A percentile compares a stretch with the other conserved stretches of the same genome.
phyloP scores from a whole-genome alignment of 2,329 filamentous ascomycete genomes.

The Aspergillus tanneri region DNA sequence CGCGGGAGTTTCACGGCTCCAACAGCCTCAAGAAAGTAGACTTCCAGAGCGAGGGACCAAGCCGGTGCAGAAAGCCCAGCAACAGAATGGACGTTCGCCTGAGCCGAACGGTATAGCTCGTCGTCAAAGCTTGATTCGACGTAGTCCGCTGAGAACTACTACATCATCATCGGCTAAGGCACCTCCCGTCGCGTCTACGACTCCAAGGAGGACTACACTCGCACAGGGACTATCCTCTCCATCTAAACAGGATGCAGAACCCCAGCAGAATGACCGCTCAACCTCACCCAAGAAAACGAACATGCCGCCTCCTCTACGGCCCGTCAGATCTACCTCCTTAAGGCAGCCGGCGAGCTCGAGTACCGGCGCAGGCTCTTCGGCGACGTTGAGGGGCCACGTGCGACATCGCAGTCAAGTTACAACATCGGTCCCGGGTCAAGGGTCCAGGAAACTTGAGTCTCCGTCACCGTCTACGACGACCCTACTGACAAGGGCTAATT shows the following conservation, averaged over 20 bases:
- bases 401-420: conserved; percentile 40
- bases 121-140: conserved; percentile 33
- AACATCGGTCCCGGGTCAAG: conserved; percentile 12
- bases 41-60: conserved; percentile 18
- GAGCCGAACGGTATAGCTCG: conserved; percentile 18
- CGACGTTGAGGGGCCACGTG: conserved; percentile 28
- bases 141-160: conserved; percentile 23
- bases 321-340: conserved; percentile 38
- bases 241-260: conserved; percentile 9
- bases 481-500: conserved; percentile 30
- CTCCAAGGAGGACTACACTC: conserved; percentile 21
- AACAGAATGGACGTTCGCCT: conserved; percentile 6
- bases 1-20: conserved; percentile 19
- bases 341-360: conserved; percentile 32
- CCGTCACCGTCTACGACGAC: conserved; percentile 18
- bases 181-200: conserved; percentile 17
- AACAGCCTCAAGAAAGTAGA: conserved; percentile 19
- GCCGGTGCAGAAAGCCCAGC: conserved; percentile 14
- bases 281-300: conserved; percentile 32
- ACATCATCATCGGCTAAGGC: conserved; percentile 16
- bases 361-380: conserved; percentile 6
- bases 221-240: conserved; percentile 24
- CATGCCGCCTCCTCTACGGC: conserved; percentile 36
- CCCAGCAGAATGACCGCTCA: conserved; percentile 16
- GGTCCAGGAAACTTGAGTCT: conserved; percentile 18